phyloP scores from a whole-genome alignment of 805 yeast genomes.

The Metschnikowia reukaufii region DNA sequence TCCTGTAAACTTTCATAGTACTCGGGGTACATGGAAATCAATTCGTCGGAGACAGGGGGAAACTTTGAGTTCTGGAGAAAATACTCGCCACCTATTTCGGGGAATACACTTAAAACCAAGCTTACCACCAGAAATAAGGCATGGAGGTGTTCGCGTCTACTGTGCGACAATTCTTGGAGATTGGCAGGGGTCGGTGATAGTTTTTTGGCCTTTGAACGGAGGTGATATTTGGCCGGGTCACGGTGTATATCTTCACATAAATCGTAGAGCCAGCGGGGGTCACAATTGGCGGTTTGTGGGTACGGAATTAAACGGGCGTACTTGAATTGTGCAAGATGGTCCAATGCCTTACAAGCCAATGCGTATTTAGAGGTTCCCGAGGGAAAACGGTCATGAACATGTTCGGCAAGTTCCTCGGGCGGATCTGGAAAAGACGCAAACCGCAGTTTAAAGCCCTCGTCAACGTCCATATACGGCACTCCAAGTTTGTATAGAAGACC shows the following conservation, averaged over 20 bases:
- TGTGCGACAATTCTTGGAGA: slow-evolving; percentile 32
- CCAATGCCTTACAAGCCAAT: slow-evolving; percentile 40
- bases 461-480: slow-evolving; percentile 37
- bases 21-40: slow-evolving; percentile 23
- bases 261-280: slow-evolving; percentile 35
- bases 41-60: slow-evolving; percentile 31
- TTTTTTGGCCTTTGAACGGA: slow-evolving; percentile 39
- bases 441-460: slow-evolving; percentile 25
- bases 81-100: slow-evolving; percentile 32
- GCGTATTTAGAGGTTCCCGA: slow-evolving; percentile 53
- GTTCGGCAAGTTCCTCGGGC: slow-evolving; percentile 36
- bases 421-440: slow-evolving; percentile 46
- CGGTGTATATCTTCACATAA: slow-evolving; percentile 47
- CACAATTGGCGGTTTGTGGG: slow-evolving; percentile 26
- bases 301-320: slow-evolving; percentile 42
- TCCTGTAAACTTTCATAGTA: slow-evolving; percentile 23
- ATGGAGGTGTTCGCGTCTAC: slow-evolving; percentile 20
- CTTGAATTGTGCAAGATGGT: slow-evolving; percentile 34
- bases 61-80: slow-evolving; percentile 39
- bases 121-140: slow-evolving; percentile 29
- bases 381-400: slow-evolving; percentile 48
- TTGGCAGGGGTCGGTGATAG: slow-evolving; percentile 35
- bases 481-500: slow-evolving; percentile 46
- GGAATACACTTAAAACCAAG: slow-evolving; percentile 31
- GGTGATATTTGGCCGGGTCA: slow-evolving; percentile 50